Base-by-base conservation (phyloP, 2,329 filamentous ascomycete genomes). In the Fusarium succisae region DNA sequence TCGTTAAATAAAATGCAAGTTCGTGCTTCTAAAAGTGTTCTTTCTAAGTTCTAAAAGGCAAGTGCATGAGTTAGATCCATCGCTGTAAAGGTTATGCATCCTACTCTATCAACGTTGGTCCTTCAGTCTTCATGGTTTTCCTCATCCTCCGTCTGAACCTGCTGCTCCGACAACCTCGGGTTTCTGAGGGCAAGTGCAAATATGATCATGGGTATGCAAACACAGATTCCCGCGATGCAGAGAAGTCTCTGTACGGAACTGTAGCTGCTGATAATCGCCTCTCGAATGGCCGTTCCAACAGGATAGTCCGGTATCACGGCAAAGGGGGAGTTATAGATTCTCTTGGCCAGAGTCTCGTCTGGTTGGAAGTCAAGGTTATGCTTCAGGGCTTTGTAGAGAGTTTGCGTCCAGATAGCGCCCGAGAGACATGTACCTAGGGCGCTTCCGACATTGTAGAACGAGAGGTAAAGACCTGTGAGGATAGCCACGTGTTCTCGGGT, bases 121-220 rank as follows among this genome's bases (percentile, higher is more conserved):
- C 10, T 15, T 50, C 6, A 55, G 3, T 20, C 32, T 5, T 60
- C 43, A 1, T 45, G 51, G 1, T 70, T 35, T 0, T 44, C 37
- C 11, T 78, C 76, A 26, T 77, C 77, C 22, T 78, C 76, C 0
- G 70, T 70, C 18, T 78, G 77, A 10, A 76, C 55, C 5, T 77
- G 75, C 26, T 82, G 69, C 64, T 86, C 80, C 7, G 84, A 87
- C 15, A 87, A 72, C 56, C 79, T 81, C 1, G 85, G 86, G 73
- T 87, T 86, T 15, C 84, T 78, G 47, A 87, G 72, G 11, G 79
- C 78, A 43, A 84, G 69, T 1, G 86, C 85, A 66, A 87, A 85
- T 0, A 63, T 81, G 69, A 87, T 84, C 77, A 87, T 83, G 8
- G 86, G 86, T 20, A 87, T 80, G 32, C 84, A 86, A 13, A 88